Conservation (phyloP, 108 stramenopile genomes). For the Stephanodiscus minutulus region DNA sequence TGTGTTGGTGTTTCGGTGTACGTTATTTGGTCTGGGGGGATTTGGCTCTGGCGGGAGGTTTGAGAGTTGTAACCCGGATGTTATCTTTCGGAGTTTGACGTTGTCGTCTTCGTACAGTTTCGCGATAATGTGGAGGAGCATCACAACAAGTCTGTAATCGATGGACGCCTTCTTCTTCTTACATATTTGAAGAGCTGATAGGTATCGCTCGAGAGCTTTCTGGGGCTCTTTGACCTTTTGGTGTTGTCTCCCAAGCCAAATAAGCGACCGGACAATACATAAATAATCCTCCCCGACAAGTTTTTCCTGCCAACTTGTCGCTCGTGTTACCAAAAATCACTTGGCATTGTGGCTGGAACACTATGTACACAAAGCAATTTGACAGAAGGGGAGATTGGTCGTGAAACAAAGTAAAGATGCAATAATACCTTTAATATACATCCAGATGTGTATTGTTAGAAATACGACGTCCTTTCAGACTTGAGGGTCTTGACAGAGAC, state of each 20-base stretch:
- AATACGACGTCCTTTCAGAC: constrained; percentile 27
- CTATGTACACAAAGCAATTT: too few species aligned
- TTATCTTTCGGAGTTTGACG: constrained; percentile 24
- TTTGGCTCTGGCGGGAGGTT: not conserved
- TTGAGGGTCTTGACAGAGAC: constrained; percentile 71
- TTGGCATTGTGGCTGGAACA: too few species aligned
- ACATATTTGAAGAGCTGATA: constrained; percentile 43
- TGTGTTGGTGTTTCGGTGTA: not conserved
- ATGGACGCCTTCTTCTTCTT: constrained; percentile 36
- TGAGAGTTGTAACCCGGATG: not conserved
- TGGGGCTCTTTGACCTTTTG: constrained; percentile 29
- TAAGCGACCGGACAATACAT: constrained; percentile 26
- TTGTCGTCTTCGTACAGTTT: constrained; percentile 41
- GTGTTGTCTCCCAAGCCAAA: constrained; percentile 50
- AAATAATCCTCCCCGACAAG: constrained; percentile 24
- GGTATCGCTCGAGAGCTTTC: constrained; percentile 42
- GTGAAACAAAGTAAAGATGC: too few species aligned
- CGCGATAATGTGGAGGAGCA: constrained; percentile 41
- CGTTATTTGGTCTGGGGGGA: not conserved
- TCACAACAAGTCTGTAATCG: constrained; percentile 43
- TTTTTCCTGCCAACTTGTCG: too few species aligned
- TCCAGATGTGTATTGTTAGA: not conserved
- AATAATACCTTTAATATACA: too few species aligned
- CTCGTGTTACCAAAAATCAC: too few species aligned
- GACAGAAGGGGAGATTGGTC: too few species aligned